Evolutionary conservation across 1,284 basidiomycete species (phyloP), one percentile per base, ranked within the genome.

Genomic region (Leucoagaricus sp.): DNA sequence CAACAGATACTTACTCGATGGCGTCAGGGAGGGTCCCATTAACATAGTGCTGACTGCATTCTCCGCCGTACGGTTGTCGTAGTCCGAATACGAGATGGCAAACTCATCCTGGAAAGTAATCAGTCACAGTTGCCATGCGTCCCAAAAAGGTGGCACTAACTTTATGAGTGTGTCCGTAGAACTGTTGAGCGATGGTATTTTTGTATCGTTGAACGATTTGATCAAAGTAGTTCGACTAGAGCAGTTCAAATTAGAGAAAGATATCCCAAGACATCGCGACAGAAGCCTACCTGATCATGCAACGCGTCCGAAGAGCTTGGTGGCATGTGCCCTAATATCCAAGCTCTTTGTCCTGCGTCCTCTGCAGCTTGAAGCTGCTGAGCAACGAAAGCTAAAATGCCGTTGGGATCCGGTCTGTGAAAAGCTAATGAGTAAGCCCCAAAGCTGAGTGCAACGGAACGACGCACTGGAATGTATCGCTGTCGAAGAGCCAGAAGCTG

Each of bases 181-280:
- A 76, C 51, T 71, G 71, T n/a, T 62, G 82, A 5, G 80, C 80
- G 54, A 86, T 83, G 5, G 82, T 83, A 57, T 79, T 72, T 58
- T 76, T 77, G 65, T 84, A 86, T 13, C 84, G 72, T 59, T 82
- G 77, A 8, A 85, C 69, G 49, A 85, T 75, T 63, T 85, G 83
- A 59, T 83, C 73, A 52, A 81, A 83, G 62, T 81, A 82, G 55
- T 81, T 80, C 5, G 81, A 82, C 80, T 83, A 48, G 17, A 12
- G 6, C 7, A 21, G 15, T 41, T n/a, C 54, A 28, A 36, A 44
- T 19, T 17, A 36, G 21, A 29, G 36, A 3, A 25, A 31, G 9
- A 23, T 28, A 26, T 15, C 9, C n/a, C 12, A 9, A 49, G 6
- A 45, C 55, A 4, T 44, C 45, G n/a, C 3, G 33, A 17, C 23